These are phyloP conservation scores for Ophiosphaerella korrae DNA, from an alignment of 2,329 filamentous ascomycete genomes.

Conservation along the genomic window DNA sequence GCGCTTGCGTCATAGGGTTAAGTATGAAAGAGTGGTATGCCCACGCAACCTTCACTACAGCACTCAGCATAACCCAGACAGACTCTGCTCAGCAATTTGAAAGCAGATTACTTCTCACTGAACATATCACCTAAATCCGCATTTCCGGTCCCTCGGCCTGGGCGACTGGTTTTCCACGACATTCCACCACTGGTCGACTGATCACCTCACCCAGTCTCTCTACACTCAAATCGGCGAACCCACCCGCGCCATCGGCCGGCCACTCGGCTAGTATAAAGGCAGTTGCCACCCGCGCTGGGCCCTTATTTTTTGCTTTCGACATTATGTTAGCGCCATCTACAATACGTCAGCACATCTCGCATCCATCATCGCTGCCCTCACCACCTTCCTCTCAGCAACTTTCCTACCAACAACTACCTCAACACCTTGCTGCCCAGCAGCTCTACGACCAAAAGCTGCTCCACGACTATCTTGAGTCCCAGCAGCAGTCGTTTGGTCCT, in stretches of 20 bases:
- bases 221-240: slow-evolving; percentile 28
- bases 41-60: slow-evolving; percentile 26
- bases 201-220: slow-evolving; percentile 42
- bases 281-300: slow-evolving; percentile 45
- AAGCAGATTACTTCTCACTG: slow-evolving; percentile 27
- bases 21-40: slow-evolving; percentile 34
- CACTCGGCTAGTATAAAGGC: slow-evolving; percentile 43
- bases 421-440: slow-evolving; percentile 30
- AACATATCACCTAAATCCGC: slow-evolving; percentile 28
- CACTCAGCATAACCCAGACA: slow-evolving; percentile 15
- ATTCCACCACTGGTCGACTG: slow-evolving; percentile 32
- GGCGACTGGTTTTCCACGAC: slow-evolving; percentile 28
- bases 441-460: slow-evolving; percentile 43
- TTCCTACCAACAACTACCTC: slow-evolving; percentile 35
- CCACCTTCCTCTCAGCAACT: slow-evolving; percentile 37
- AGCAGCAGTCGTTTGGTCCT: slow-evolving; percentile 35
- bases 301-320: slow-evolving; percentile 37
- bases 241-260: slow-evolving; percentile 38
- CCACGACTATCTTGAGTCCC: slow-evolving; percentile 46
- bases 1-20: slow-evolving; percentile 22
- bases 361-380: slow-evolving; percentile 35
- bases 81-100: slow-evolving; percentile 38
- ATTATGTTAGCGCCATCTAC: slow-evolving; percentile 46
- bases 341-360: slow-evolving; percentile 44
- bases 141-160: slow-evolving; percentile 28